phyloP scores from a whole-genome alignment of 164 flowering plant genomes.

The Sedum album region DNA sequence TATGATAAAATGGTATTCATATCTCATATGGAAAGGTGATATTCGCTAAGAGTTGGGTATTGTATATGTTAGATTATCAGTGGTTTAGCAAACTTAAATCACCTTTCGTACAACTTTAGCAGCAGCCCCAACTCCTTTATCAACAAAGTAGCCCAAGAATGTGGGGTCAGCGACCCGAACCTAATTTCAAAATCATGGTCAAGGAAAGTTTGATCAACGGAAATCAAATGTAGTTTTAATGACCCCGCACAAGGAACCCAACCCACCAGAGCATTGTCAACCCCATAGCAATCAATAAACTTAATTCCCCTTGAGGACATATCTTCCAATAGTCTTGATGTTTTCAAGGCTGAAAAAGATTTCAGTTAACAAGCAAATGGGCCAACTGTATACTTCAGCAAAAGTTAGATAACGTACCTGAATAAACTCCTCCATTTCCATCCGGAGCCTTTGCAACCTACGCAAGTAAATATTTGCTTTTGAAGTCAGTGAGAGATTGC shows the following conservation, averaged over 20 bases:
- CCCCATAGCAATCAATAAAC: constrained; percentile 91
- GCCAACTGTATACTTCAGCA: neutral
- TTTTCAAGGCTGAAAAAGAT: constrained; percentile 58
- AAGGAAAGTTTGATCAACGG: constrained; percentile 10
- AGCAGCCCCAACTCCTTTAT: constrained; percentile 81
- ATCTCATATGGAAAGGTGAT: neutral
- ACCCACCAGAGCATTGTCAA: constrained; percentile 89
- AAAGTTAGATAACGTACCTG: constrained; percentile 37
- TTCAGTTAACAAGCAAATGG: neutral
- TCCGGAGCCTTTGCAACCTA: constrained; percentile 98
- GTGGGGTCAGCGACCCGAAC: constrained; percentile 97
- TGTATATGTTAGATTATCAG: neutral
- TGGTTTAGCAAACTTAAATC: constrained; percentile 6
- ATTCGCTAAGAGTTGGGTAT: neutral
- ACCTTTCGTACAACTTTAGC: constrained; percentile 99
- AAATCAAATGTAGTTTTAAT: neutral
- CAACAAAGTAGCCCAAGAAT: constrained; percentile 91
- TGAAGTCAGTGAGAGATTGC: constrained; percentile 4
- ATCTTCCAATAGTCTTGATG: constrained; percentile 77
- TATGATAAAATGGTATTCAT: neutral
- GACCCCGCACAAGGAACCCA: constrained; percentile 8
- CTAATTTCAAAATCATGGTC: constrained; percentile 31
- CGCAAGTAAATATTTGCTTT: constrained; percentile 18
- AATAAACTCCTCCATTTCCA: constrained; percentile 98
- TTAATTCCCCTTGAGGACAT: constrained; percentile 82